These are phyloP conservation scores for Proliferodiscus dingleyae DNA, from an alignment of 2,329 filamentous ascomycete species.

Conservation along the genomic window DNA sequence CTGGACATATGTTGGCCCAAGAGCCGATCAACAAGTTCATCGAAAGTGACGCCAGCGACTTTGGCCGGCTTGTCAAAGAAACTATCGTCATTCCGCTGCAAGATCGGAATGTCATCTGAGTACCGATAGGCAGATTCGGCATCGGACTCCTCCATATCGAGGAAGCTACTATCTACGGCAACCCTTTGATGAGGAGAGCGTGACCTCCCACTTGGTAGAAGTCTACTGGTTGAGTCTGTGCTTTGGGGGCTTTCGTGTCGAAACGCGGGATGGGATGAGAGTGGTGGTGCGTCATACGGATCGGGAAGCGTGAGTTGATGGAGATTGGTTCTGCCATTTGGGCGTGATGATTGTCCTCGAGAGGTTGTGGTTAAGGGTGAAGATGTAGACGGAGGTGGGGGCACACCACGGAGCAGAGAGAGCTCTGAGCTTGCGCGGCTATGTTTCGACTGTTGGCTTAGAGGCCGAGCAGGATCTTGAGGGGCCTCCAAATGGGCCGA, in stretches of 20 bases:
- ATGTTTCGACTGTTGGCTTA: slow-evolving; percentile 60
- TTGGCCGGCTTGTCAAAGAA: slow-evolving; percentile 50
- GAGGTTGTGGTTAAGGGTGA: slow-evolving; percentile 13
- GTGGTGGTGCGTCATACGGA: slow-evolving; percentile 27
- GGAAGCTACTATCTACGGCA: slow-evolving; percentile 23
- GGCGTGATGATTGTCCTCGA: slow-evolving; percentile 25
- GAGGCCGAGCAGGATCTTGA: slow-evolving; percentile 46
- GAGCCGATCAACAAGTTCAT: slow-evolving; percentile 81
- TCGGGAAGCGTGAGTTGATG: slow-evolving; percentile 27
- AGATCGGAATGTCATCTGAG: slow-evolving; percentile 62
- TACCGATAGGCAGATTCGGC: slow-evolving; percentile 59
- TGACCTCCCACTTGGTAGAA: slow-evolving; percentile 10
- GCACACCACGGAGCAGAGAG: slow-evolving; percentile 52
- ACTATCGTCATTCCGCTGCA: slow-evolving; percentile 62
- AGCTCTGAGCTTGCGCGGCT: slow-evolving; percentile 68
- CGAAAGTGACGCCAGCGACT: slow-evolving; percentile 51
- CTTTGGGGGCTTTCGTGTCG: slow-evolving; percentile 22
- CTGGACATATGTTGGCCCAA: slow-evolving; percentile 77
- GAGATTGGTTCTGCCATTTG: slow-evolving; percentile 30
- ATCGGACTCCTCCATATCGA: slow-evolving; percentile 58
- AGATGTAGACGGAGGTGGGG: slow-evolving; percentile 39
- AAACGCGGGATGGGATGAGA: slow-evolving; percentile 30
- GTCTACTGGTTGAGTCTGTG: slow-evolving; percentile 14
- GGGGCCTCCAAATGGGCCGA: slow-evolving; percentile 56
- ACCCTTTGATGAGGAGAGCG: slow-evolving; percentile 20